Conservation (phyloP, 352 stramenopile genomes). For the Globisporangium carolinianum region DNA sequence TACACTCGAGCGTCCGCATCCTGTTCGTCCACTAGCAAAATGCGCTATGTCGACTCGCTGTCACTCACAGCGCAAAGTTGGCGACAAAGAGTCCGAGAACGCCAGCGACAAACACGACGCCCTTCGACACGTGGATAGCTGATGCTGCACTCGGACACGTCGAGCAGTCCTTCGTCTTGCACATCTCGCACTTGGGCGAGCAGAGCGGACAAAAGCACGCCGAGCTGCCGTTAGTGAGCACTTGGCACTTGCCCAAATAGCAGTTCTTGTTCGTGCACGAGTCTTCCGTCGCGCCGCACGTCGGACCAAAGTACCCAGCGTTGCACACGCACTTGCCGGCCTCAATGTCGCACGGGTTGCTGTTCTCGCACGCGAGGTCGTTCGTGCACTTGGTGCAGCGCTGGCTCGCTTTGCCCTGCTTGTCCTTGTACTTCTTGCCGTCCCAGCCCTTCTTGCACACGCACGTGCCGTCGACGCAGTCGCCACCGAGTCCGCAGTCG, state of each 20-base stretch:
- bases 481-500: constrained; percentile 25
- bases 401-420: constrained; percentile 19
- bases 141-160: constrained; percentile 13
- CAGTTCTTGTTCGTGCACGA: constrained; percentile 21
- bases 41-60: neutral
- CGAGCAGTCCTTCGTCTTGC: constrained; percentile 18
- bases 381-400: constrained; percentile 33
- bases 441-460: constrained; percentile 27
- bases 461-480: constrained; percentile 25
- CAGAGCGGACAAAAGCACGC: constrained; percentile 19
- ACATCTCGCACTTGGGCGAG: constrained; percentile 12
- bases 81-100: constrained; percentile 10
- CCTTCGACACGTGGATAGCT: constrained; percentile 9
- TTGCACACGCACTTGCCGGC: constrained; percentile 21
- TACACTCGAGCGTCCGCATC: neutral
- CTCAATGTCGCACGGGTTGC: constrained; percentile 19
- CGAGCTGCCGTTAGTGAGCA: constrained; percentile 15
- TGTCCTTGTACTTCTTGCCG: constrained; percentile 22
- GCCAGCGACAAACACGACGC: constrained; percentile 9
- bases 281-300: constrained; percentile 21
- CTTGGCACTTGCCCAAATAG: constrained; percentile 13
- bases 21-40: neutral
- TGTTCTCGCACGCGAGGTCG: constrained; percentile 28
- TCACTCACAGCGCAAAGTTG: constrained; percentile 12
- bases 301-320: constrained; percentile 21